Conservation (phyloP, 129 eudicot genomes). For the Flaveria robusta region DNA sequence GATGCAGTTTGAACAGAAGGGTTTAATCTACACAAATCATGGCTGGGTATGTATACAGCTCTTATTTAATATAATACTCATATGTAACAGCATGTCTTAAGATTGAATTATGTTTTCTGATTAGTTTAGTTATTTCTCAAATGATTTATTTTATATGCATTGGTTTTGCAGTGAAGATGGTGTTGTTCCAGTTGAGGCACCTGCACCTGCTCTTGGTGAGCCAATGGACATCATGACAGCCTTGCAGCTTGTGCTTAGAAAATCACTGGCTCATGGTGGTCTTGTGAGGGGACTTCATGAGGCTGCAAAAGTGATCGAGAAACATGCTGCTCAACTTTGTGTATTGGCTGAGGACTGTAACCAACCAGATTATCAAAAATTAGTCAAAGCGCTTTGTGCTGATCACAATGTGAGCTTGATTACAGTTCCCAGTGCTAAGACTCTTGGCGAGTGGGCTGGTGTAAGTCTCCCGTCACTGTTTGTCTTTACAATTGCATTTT, state of each 20-base stretch:
- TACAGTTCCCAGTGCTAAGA: conserved; percentile 79
- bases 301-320: conserved; percentile 86
- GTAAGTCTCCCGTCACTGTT: conserved; percentile 45
- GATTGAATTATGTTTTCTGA: not conserved
- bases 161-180: conserved; percentile 66
- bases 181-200: conserved; percentile 58
- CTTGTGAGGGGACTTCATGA: conserved; percentile 77
- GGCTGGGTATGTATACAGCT: conserved; percentile 45
- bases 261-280: conserved; percentile 83
- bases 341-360: conserved; percentile 90
- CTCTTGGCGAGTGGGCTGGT: conserved; percentile 97
- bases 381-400: conserved; percentile 82
- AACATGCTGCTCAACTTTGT: conserved; percentile 83
- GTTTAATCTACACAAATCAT: conserved; percentile 34
- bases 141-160: not conserved
- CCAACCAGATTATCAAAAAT: conserved; percentile 74
- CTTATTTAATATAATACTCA: too few relatives aligned
- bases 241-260: conserved; percentile 76
- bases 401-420: conserved; percentile 82
- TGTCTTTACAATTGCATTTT: not conserved
- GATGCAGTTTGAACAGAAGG: conserved; percentile 19
- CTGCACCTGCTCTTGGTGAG: conserved; percentile 75
- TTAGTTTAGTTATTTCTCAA: not conserved
- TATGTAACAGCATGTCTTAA: not conserved
- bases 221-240: conserved; percentile 94